These are phyloP conservation scores for Naganishia liquefaciens DNA, from an alignment of 1,284 basidiomycete species.

Conservation along the genomic window DNA sequence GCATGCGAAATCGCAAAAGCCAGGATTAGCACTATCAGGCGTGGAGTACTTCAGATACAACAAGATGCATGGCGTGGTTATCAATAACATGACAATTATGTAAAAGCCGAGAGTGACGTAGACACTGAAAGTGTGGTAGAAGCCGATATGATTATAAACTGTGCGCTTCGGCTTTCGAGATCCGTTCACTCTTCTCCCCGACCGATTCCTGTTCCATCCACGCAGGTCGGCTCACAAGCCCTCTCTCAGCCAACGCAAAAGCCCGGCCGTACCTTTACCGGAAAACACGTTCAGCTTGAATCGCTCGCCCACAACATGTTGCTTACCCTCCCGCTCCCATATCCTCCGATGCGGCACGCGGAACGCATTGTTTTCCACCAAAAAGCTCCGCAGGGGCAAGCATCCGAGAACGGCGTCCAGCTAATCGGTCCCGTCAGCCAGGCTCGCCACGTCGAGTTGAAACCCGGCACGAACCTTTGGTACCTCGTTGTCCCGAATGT, in stretches of 20 bases:
- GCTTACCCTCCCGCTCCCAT: slow-evolving; percentile 34
- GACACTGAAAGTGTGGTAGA: no score
- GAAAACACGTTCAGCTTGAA: background rate
- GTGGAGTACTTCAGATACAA: no score
- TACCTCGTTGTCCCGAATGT: slow-evolving; percentile 32
- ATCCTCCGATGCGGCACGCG: slow-evolving; percentile 30
- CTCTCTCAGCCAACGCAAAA: slow-evolving; percentile 32
- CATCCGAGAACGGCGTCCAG: slow-evolving; percentile 31
- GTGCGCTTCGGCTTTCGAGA: background rate
- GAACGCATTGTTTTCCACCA: slow-evolving; percentile 36
- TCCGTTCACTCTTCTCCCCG: background rate
- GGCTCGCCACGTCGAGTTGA: no score
- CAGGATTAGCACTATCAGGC: no score
- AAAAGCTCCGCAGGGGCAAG: slow-evolving; percentile 31
- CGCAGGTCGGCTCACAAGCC: background rate
- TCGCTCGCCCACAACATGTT: background rate
- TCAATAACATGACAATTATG: no score
- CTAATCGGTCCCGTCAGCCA: background rate
- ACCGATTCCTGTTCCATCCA: no score
- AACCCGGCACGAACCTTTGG: background rate
- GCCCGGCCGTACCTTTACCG: slow-evolving; percentile 20
- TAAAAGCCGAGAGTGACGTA: no score
- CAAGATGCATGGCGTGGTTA: no score
- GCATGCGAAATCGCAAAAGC: no score
- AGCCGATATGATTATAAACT: background rate